phyloP scores from a whole-genome alignment of 2,329 filamentous ascomycete species.

The Alternaria alternata region DNA sequence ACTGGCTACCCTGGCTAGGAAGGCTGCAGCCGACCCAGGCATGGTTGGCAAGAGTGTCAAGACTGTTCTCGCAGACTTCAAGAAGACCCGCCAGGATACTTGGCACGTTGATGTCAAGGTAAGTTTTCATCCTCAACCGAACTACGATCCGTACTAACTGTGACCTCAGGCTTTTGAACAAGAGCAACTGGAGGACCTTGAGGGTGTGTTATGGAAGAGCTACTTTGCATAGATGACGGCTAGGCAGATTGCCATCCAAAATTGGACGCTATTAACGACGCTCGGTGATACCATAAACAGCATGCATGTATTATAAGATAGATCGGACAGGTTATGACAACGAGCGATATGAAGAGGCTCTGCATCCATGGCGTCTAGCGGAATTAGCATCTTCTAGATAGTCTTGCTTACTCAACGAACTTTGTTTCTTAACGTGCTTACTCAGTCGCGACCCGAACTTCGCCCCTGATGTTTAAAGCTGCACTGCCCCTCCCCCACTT shows the following conservation, averaged over 20 bases:
- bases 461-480: conserved; percentile 9
- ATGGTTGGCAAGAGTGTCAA: conserved; percentile 97
- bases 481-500: conserved; percentile 32
- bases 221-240: conserved; percentile 78
- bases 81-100: conserved; percentile 98
- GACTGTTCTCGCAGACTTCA: conserved; percentile 92
- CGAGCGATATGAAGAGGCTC: conserved; percentile 8
- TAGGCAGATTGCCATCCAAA: background rate
- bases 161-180: conserved; percentile 74
- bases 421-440: conserved; percentile 13
- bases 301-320: conserved; percentile 18
- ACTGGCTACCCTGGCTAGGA: conserved; percentile 81
- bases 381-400: conserved; percentile 10
- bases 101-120: conserved; percentile 99
- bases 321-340: background rate
- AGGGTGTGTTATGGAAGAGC: conserved; percentile 98
- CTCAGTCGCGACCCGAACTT: conserved; percentile 8
- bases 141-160: conserved; percentile 3
- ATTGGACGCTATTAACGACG: background rate
- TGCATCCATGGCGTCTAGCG: conserved; percentile 11
- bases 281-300: background rate
- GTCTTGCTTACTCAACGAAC: conserved; percentile 8
- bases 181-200: conserved; percentile 92
- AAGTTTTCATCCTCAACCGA: conserved; percentile 42
- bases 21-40: conserved; percentile 86